A percentile compares a stretch with the other conserved stretches of the same genome.
Evolutionary conservation across 257 asterid species (phyloP).

Genomic region (Nicotiana knightiana): DNA sequence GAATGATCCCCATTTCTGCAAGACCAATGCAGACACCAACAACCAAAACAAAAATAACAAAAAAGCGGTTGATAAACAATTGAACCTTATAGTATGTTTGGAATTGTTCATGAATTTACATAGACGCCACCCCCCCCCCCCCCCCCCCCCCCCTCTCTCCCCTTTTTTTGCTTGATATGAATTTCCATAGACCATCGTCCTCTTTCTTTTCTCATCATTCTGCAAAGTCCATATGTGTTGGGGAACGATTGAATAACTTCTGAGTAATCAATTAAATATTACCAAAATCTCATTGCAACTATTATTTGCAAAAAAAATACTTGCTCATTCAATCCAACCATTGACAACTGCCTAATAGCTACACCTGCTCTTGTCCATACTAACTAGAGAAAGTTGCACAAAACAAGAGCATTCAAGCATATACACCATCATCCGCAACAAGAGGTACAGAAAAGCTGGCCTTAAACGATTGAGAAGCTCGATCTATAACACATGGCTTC

Average conservation of each 20-base stretch:
- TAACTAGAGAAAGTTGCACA: neutral
- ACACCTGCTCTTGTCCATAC: neutral
- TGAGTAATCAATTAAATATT: neutral
- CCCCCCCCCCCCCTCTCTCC: too few species aligned
- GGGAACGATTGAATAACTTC: neutral
- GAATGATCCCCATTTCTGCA: neutral
- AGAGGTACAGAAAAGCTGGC: neutral
- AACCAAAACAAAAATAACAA: neutral
- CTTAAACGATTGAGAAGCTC: neutral
- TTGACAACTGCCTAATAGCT: neutral
- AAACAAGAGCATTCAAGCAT: neutral
- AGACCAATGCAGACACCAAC: neutral
- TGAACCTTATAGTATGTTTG: neutral
- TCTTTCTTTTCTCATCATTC: neutral
- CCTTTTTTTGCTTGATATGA: neutral
- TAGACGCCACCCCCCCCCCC: neutral
- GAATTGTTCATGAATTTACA: neutral
- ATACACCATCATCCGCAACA: neutral
- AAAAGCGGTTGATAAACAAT: neutral
- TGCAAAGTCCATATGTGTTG: neutral
- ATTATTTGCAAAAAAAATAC: neutral
- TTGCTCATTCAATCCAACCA: neutral
- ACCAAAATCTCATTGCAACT: neutral
- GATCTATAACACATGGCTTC: neutral
- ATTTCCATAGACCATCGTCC: neutral